Base-by-base conservation (phyloP, 768 basidiomycete species). In the Infundibulicybe gibba region DNA sequence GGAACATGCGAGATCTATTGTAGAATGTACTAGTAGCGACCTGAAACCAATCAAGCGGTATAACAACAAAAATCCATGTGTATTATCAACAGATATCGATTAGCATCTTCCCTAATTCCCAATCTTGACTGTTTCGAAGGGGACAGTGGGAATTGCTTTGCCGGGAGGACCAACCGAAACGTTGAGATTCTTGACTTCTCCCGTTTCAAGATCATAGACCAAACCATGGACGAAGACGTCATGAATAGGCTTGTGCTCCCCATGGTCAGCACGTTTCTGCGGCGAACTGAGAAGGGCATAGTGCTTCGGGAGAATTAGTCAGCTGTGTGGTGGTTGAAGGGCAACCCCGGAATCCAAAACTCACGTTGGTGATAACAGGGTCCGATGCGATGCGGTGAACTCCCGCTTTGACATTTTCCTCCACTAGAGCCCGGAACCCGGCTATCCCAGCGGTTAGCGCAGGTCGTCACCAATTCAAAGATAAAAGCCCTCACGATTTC, bases 181-280 rank as follows among this genome's bases (percentile, higher is more conserved):
- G 3, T 67, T 60, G 45, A 85, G 60, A 52, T 83, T 77, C 32
- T 59, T 57, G 41, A 84, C 60, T 20, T 64, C 58, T 5, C 82
- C 81, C 30, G 64, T 74, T 51, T 73, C 75, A 47, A 83, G 66
- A 44, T 81, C 74, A 48, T 81, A 81, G 30, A 83, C 74, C 76
- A 76, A 82, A 5, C 81, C 81, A 38, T 83, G 80, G 4, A 84
- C 57, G 50, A 62, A 69, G 1, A 70, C 59, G 11, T 62, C 58
- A 19, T 54, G 47, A 12, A 49, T 21, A 5, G 60, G 45, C 30
- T 48, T 55, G 9, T 35, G 3, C 25, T 25, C 57, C 32, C 55
- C 53, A 20, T 49, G 47, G 25, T 47, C 57, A 32, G 50, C 40
- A 34, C 54, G 48, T 32, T 50, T 50, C 16, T 48, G 16, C 15